Base-by-base conservation (phyloP, 108 stramenopile genomes). In the Cyclotella sp. region DNA sequence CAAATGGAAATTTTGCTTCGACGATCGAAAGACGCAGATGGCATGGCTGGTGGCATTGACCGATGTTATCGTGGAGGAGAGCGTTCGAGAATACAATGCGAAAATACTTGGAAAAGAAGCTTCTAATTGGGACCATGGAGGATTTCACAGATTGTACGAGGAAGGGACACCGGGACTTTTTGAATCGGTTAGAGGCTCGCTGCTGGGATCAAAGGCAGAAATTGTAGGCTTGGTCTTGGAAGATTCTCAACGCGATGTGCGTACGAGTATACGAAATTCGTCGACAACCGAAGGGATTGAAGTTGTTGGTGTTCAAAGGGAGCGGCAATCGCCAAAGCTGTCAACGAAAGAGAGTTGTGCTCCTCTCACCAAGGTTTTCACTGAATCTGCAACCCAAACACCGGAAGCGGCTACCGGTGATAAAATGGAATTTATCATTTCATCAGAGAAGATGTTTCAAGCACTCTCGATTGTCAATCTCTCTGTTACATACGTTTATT, bases 31-130 rank as follows among this genome's bases (percentile, higher is more conserved):
- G 22, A 65, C 81, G 9, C 81, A 82, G 63, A 27, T 77, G 68
- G 28, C 63, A 0, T 82, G 81, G 81, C 51, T 82, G 10, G 44
- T 82, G 18, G 81, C 81, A 9, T 29, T 82, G 34, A 77, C 74
- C 0, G 81, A 82, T 52, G 47, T 64, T 7, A 67, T 82, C 28
- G 81, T 71, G 1, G 75, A 82, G n/a, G 62, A 28, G 18, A 47
- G 52, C 40, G 81, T 82, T 0, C 51, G 52, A 44, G 66, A 82
- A 4, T 95, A 90, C 85, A 95, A 95, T 79, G 47, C 85, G 9
- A 39, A 73, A 34, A 72, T 88, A 12, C 60, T 94, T 76, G 63
- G 66, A 19, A 88, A 86, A 12, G 73, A 75, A 52, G 53, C 65
- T 16, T 28, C 44, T 12, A 49, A 34, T 53, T 47, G 44, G 27